Evolutionary conservation across 129 eudicot species (phyloP).

Genomic region (Flaveria trinervia): DNA sequence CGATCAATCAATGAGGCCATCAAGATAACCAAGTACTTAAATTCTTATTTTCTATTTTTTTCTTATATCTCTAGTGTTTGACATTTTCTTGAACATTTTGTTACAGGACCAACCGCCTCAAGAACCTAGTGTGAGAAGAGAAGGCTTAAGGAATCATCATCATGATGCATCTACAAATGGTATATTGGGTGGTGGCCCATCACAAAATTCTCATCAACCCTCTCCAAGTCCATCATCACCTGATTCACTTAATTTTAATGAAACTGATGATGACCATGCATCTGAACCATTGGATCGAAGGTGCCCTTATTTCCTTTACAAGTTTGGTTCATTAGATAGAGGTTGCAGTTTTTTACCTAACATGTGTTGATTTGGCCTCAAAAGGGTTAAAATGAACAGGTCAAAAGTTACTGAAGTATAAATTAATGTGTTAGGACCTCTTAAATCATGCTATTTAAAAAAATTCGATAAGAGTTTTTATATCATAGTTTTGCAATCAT

Average conservation of each 20-base stretch:
- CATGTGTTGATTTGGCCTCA: neutral
- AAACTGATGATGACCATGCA: conserved; percentile 54
- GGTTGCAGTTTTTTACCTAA: conserved; percentile 4
- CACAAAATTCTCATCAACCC: conserved; percentile 42
- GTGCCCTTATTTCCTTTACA: conserved; percentile 34
- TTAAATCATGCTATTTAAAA: neutral
- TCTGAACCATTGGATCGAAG: conserved; percentile 72
- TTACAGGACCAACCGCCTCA: conserved; percentile 59
- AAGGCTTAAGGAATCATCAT: conserved; percentile 33
- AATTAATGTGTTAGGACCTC: neutral
- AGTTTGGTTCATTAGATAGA: neutral
- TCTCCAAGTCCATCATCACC: conserved; percentile 52
- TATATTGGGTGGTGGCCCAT: conserved; percentile 54
- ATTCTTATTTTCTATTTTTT: conserved; percentile 16
- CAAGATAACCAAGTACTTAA: conserved; percentile 73
- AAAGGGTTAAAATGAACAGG: neutral
- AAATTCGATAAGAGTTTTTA: too few species aligned
- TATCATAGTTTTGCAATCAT: too few species aligned
- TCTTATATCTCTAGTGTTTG: conserved; percentile 1
- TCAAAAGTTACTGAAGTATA: neutral
- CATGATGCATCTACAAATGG: conserved; percentile 57
- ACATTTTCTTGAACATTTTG: conserved; percentile 6
- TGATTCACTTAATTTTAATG: conserved; percentile 51
- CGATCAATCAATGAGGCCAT: conserved; percentile 92
- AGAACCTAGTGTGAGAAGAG: conserved; percentile 63